These are phyloP conservation scores for Odonthalia washingtoniensis DNA, from an alignment of 31 red algal species.

Conservation along the genomic window DNA sequence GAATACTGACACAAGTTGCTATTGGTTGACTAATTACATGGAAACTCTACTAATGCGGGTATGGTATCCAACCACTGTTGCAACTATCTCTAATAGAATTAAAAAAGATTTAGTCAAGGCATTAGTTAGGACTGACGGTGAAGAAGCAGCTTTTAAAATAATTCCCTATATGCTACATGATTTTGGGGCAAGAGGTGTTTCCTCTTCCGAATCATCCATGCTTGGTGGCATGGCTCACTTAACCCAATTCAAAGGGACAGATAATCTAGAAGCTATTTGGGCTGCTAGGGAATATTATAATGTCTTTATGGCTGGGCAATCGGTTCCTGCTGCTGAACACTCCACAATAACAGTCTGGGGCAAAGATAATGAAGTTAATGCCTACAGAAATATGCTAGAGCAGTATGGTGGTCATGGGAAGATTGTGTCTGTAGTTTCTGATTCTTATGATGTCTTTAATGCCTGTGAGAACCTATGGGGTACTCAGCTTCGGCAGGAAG, in stretches of 20 bases:
- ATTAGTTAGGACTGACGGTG: neutral
- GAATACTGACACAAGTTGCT: conserved; percentile 9
- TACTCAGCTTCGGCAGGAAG: neutral
- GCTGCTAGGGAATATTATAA: conserved; percentile 13
- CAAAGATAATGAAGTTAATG: neutral
- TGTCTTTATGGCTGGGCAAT: neutral
- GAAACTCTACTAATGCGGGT: conserved; percentile 20
- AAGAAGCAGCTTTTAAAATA: conserved; percentile 6
- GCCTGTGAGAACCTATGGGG: conserved; percentile 7
- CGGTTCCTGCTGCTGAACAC: conserved; percentile 5
- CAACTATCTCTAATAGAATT: neutral
- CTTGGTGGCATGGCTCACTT: conserved; percentile 17
- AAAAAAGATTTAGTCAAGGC: conserved; percentile 1
- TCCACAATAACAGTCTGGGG: neutral
- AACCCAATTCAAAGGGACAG: conserved; percentile 7
- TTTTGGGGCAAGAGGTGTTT: conserved; percentile 6
- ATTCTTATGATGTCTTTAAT: conserved; percentile 12
- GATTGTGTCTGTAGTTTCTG: conserved; percentile 4
- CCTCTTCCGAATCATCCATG: neutral
- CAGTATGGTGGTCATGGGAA: neutral
- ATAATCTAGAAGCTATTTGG: neutral
- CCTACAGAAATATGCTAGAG: neutral
- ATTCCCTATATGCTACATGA: conserved; percentile 13
- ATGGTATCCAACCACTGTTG: conserved; percentile 21
- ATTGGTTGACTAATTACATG: conserved; percentile 20